These are phyloP conservation scores for Talaromyces sp. DNA, from an alignment of 2,329 filamentous ascomycete genomes.

Conservation along the genomic window DNA sequence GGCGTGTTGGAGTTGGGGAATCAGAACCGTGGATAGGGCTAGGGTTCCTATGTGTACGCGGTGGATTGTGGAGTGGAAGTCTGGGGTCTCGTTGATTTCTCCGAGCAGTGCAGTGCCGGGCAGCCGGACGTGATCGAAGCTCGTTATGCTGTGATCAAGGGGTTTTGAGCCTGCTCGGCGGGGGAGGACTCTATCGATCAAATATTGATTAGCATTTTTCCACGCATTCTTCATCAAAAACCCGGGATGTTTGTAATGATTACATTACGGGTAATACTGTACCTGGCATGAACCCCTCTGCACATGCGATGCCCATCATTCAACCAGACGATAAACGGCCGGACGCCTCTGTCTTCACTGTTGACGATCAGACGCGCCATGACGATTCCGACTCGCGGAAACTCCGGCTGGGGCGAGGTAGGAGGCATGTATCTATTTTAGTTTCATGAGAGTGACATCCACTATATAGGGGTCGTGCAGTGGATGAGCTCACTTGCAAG, in stretches of 20 bases:
- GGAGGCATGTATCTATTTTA: constrained; percentile 14
- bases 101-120: constrained; percentile 25
- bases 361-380: constrained; percentile 29
- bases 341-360: constrained; percentile 23
- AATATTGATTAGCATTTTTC: not conserved
- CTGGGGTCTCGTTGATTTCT: constrained; percentile 17
- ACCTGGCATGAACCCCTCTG: constrained; percentile 25
- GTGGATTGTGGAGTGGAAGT: constrained; percentile 23
- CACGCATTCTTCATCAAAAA: not conserved
- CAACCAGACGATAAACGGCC: constrained; percentile 29
- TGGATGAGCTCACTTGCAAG: not conserved
- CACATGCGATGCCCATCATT: constrained; percentile 22
- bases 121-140: constrained; percentile 29
- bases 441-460: not conserved
- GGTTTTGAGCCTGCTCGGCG: constrained; percentile 27
- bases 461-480: not conserved
- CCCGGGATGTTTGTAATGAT: not conserved
- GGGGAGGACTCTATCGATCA: constrained; percentile 16
- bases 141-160: constrained; percentile 29
- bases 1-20: constrained; percentile 18
- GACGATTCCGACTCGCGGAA: constrained; percentile 29
- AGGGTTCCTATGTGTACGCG: constrained; percentile 19
- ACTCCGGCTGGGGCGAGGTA: constrained; percentile 10
- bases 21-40: constrained; percentile 12
- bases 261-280: not conserved